A percentile compares a stretch with the other conserved stretches of the same genome.
Evolutionary conservation across 441 rosid species (phyloP).

Genomic region (Syzygium syzygioides): DNA sequence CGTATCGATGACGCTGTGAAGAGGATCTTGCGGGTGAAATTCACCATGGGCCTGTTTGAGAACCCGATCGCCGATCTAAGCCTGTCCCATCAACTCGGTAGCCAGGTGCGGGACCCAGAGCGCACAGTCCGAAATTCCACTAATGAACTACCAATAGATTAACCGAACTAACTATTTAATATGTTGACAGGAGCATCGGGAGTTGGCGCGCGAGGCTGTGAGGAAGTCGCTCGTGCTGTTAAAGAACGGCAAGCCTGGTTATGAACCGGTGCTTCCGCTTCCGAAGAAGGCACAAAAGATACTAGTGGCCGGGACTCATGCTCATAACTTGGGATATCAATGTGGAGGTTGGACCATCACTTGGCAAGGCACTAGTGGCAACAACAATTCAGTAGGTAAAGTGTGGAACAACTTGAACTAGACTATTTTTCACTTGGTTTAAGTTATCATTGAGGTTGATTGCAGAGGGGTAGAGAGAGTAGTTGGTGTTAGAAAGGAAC

Average conservation of each 20-base stretch:
- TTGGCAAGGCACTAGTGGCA: conserved; percentile 60
- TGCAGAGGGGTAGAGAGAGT: neutral
- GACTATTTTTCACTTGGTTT: neutral
- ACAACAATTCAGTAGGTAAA: conserved; percentile 35
- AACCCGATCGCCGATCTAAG: conserved; percentile 50
- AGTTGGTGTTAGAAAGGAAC: neutral
- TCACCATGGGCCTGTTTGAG: conserved; percentile 60
- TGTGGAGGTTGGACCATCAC: conserved; percentile 77
- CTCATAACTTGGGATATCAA: conserved; percentile 54
- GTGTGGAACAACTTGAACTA: neutral
- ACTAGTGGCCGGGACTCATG: conserved; percentile 53
- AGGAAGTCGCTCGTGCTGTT: conserved; percentile 62
- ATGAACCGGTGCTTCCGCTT: conserved; percentile 42
- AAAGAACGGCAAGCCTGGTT: conserved; percentile 41
- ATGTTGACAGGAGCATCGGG: conserved; percentile 44
- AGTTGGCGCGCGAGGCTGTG: conserved; percentile 64
- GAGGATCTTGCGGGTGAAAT: conserved; percentile 58
- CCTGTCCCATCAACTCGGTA: conserved; percentile 39
- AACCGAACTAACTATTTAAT: neutral
- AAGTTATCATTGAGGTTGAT: neutral
- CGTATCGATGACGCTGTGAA: conserved; percentile 58
- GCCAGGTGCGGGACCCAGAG: conserved; percentile 24
- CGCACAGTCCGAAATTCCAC: neutral
- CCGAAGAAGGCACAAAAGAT: conserved; percentile 41
- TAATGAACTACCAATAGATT: neutral